Conservation (phyloP, 1,284 basidiomycete genomes). For the Sphaerobolus stellatus region DNA sequence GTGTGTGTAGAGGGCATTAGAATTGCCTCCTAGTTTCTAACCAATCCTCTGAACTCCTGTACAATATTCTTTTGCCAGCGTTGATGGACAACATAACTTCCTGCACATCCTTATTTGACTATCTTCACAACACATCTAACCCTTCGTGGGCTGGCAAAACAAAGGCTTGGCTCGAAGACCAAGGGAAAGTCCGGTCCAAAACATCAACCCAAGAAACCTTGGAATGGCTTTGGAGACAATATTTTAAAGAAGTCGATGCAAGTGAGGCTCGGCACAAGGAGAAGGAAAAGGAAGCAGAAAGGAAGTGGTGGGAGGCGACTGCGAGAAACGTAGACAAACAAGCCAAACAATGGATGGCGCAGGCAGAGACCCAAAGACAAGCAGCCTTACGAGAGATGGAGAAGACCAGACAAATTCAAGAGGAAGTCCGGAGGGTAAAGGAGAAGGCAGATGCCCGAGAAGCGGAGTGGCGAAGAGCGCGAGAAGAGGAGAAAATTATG, state of each 20-base stretch:
- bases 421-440: slow-evolving; percentile 32
- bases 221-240: slow-evolving; percentile 8
- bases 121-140: too few relatives aligned
- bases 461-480: slow-evolving; percentile 22
- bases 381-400: slow-evolving; percentile 35
- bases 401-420: slow-evolving; percentile 27
- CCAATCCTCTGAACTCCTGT: too few relatives aligned
- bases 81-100: too few relatives aligned
- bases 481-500: slow-evolving; percentile 19
- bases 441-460: slow-evolving; percentile 46
- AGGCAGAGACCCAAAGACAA: slow-evolving; percentile 30
- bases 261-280: not conserved
- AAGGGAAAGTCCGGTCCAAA: not conserved
- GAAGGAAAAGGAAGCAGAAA: slow-evolving; percentile 7
- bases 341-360: slow-evolving; percentile 51
- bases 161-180: slow-evolving; percentile 9
- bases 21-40: too few relatives aligned
- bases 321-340: slow-evolving; percentile 39
- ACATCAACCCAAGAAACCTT: slow-evolving; percentile 1
- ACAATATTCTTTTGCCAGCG: too few relatives aligned
- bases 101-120: too few relatives aligned
- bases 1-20: too few relatives aligned
- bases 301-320: slow-evolving; percentile 11
- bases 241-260: slow-evolving; percentile 1
- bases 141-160: slow-evolving; percentile 8